Evolutionary conservation across 768 basidiomycete genomes (phyloP), one percentile per base, ranked within the genome.

Genomic region (Leucocoprinus leucothites): DNA sequence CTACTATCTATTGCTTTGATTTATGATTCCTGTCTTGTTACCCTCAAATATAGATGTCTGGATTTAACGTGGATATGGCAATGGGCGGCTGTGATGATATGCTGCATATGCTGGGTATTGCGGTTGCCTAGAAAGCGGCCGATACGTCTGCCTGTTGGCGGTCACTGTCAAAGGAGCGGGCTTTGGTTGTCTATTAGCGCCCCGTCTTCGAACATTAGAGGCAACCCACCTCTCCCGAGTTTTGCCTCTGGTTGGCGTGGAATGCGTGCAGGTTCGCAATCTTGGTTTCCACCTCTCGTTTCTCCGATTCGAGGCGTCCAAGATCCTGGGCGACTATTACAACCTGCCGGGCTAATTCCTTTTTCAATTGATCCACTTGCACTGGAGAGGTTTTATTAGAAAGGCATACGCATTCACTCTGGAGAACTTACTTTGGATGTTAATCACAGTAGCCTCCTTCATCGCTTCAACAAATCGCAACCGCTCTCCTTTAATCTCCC

Each of bases 401-500:
- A 42, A 6, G 21, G 13, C 51, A 26, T 38, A 19, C 24, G 21
- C 18, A 42, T n/a, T 41, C 22, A 40, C 26, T 21, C 26, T 14
- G 22, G 21, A 19, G 43, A 14, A 56, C 73, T 65, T 68, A 88
- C 90, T 73, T 67, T 90, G 86, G 2, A 95, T 84, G 59, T 94
- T 94, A 61, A 95, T 89, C 1, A 84, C 82, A 0, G 93, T 95
- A 1, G 91, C 93, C 61, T 93, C 89, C 65, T 90, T 90, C 92
- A 94, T 95, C n/a, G 93, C 91, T 63, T 95, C 93, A 4, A 94
- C 89, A 62, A 95, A 94, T 5, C 89, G 77, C 51, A 94, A 70
- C 45, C 91, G 72, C 69, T 94, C 92, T 1, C 93, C 91, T 50
- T 86, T 85, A 51, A 95, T 94, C 61, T 94, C 93, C 53, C 81